These are phyloP conservation scores for Escallonia herrerae DNA, from an alignment of 129 eudicot species.

Conservation along the genomic window DNA sequence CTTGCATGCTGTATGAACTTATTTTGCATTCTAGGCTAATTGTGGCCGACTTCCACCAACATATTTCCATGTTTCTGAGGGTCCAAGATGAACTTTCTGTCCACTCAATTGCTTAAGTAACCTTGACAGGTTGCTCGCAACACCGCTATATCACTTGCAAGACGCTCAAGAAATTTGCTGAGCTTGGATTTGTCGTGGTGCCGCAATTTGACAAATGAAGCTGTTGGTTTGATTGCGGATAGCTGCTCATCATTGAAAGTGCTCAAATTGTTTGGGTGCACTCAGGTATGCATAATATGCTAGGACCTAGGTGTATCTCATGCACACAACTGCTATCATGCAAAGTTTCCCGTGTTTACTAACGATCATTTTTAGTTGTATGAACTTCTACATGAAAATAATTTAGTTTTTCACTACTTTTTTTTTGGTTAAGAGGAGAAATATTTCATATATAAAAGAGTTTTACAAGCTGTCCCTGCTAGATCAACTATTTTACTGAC, in stretches of 20 bases:
- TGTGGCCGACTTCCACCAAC: not conserved
- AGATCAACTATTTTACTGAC: too few species aligned
- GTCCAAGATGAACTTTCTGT: not conserved
- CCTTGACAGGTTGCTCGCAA: constrained; percentile 50
- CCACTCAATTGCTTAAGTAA: not conserved
- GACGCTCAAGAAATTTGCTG: constrained; percentile 42
- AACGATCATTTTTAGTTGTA: too few species aligned
- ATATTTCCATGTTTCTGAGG: not conserved
- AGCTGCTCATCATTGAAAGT: constrained; percentile 51
- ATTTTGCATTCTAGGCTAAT: not conserved
- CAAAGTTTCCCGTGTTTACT: too few species aligned
- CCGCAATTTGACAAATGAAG: constrained; percentile 68
- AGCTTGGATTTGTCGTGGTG: constrained; percentile 90
- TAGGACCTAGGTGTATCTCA: too few species aligned
- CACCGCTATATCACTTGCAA: constrained; percentile 75
- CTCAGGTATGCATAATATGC: constrained; percentile 79
- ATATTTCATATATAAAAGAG: too few species aligned
- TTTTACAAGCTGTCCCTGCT: too few species aligned
- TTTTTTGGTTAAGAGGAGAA: too few species aligned
- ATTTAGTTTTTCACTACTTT: too few species aligned
- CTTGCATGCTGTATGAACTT: not conserved
- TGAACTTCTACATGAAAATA: too few species aligned
- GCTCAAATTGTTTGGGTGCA: constrained; percentile 86
- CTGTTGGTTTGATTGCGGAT: constrained; percentile 88
- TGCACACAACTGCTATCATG: too few species aligned